phyloP scores from a whole-genome alignment of 1,284 basidiomycete species.

The Malassezia japonica region DNA sequence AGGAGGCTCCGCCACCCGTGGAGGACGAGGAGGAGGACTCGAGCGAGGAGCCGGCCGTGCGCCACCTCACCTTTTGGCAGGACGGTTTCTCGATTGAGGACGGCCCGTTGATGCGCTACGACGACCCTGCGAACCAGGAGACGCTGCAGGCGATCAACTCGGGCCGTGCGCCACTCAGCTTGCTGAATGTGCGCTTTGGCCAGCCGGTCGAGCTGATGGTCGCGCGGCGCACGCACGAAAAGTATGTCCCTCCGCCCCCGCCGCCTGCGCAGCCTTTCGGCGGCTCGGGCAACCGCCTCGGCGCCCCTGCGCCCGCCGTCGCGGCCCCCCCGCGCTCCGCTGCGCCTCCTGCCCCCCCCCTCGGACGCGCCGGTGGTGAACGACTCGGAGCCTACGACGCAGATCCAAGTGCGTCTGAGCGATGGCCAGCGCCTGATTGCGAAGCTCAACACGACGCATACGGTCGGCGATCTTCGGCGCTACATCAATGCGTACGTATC shows the following conservation, averaged over 20 bases:
- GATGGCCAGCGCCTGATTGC: conserved; percentile 80
- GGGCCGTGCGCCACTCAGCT: conserved; percentile 68
- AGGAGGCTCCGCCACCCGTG: background rate
- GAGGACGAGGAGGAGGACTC: conserved; percentile 45
- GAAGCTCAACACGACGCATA: conserved; percentile 84
- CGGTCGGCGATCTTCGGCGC: conserved; percentile 70
- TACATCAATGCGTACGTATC: conserved; percentile 78
- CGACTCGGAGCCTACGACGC: conserved; percentile 68
- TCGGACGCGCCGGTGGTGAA: conserved; percentile 66
- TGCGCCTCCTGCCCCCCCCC: conserved; percentile 1
- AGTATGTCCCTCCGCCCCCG: conserved; percentile 58
- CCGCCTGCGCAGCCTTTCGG: conserved; percentile 56
- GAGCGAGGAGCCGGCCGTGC: conserved; percentile 56
- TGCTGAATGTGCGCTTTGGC: conserved; percentile 67
- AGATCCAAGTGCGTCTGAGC: conserved; percentile 77
- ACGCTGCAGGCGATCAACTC: conserved; percentile 69
- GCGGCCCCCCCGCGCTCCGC: conserved; percentile 26
- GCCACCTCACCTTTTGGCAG: conserved; percentile 83
- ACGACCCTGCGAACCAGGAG: conserved; percentile 66
- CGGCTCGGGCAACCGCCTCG: conserved; percentile 74
- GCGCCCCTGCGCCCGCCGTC: conserved; percentile 49
- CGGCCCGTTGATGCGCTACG: conserved; percentile 73
- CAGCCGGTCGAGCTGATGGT: conserved; percentile 82
- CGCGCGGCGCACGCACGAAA: conserved; percentile 63
- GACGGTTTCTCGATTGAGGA: conserved; percentile 90